A percentile compares a stretch with the other conserved stretches of the same genome.
phyloP scores from a whole-genome alignment of 2,329 filamentous ascomycete genomes.

The Botrytis pseudocinerea region DNA sequence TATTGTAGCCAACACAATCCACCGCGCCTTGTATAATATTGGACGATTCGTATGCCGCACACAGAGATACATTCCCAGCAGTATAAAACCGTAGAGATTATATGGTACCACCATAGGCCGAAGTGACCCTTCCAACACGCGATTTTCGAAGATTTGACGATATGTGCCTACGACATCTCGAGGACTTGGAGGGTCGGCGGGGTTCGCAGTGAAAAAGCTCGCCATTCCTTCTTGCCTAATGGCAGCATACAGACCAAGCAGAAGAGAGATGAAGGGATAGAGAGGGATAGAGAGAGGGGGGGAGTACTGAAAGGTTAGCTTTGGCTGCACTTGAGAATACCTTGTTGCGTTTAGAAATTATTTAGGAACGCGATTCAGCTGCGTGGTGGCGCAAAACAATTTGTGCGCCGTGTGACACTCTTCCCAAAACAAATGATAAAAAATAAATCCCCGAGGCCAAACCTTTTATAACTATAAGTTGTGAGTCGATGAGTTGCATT shows the following conservation, averaged over 20 bases:
- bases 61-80: constrained; percentile 55
- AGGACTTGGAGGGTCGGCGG: constrained; percentile 27
- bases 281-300: neutral
- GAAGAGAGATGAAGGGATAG: neutral
- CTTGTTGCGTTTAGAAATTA: neutral
- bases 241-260: neutral
- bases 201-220: constrained; percentile 1
- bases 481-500: neutral
- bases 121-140: constrained; percentile 44
- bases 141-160: constrained; percentile 43
- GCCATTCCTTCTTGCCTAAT: neutral
- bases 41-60: constrained; percentile 54
- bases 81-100: constrained; percentile 48
- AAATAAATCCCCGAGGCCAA: neutral
- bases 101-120: constrained; percentile 56
- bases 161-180: constrained; percentile 40
- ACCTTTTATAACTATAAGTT: neutral
- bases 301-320: neutral
- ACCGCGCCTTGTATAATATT: constrained; percentile 53
- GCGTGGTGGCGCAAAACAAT: neutral
- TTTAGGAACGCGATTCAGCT: neutral
- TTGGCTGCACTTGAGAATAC: neutral
- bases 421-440: neutral
- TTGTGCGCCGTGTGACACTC: constrained; percentile 3
- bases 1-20: constrained; percentile 50